Evolutionary conservation across 1,284 basidiomycete species (phyloP).

Genomic region (Marasmius fiardii): DNA sequence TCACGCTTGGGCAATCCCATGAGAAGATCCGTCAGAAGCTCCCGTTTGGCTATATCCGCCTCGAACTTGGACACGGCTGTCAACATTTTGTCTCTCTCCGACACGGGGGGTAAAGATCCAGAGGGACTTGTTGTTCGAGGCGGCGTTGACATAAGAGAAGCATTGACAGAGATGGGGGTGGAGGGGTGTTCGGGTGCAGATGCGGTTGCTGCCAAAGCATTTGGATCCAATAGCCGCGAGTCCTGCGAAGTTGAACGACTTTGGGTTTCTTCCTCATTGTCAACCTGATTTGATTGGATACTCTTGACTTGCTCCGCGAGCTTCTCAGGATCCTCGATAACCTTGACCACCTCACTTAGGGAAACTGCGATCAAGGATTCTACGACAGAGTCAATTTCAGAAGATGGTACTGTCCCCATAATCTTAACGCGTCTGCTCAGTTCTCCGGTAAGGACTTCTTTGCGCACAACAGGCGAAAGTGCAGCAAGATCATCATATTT

Average conservation of each 20-base stretch:
- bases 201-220: conserved; percentile 63
- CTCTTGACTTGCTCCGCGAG: conserved; percentile 60
- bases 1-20: conserved; percentile 86
- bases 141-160: conserved; percentile 63
- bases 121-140: conserved; percentile 79
- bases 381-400: conserved; percentile 64
- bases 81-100: conserved; percentile 75
- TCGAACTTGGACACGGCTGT: conserved; percentile 65
- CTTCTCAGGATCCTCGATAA: conserved; percentile 66
- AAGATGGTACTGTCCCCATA: conserved; percentile 44
- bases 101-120: conserved; percentile 65
- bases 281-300: conserved; percentile 29
- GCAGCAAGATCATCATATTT: conserved; percentile 78
- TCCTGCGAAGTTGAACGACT: conserved; percentile 49
- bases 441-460: conserved; percentile 81
- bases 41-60: conserved; percentile 51
- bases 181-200: conserved; percentile 81
- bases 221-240: conserved; percentile 58
- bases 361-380: conserved; percentile 65
- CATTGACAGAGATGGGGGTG: conserved; percentile 73
- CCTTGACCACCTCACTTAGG: conserved; percentile 71
- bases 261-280: conserved; percentile 1
- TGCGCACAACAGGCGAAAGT: conserved; percentile 78
- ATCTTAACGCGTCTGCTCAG: conserved; percentile 69
- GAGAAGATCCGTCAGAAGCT: conserved; percentile 72